Evolutionary conservation across 1,284 basidiomycete genomes (phyloP).

Genomic region (Pascua guehoae): DNA sequence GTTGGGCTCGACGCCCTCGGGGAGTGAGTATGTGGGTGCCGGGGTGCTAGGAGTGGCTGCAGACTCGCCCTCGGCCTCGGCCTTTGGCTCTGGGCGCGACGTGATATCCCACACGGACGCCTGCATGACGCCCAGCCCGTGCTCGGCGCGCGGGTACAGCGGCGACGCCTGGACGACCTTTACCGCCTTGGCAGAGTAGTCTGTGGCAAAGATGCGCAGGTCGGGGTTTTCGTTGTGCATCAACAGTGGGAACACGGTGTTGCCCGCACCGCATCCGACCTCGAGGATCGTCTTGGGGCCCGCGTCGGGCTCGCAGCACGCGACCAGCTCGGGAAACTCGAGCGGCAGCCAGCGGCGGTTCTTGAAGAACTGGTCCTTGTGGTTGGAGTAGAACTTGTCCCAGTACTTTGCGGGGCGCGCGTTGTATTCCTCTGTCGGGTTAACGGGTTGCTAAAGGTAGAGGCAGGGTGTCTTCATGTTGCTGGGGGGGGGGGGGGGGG

Average conservation of each 20-base stretch:
- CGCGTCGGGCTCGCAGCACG: slow-evolving; percentile 65
- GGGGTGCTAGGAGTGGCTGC: too few relatives aligned
- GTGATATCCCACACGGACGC: slow-evolving; percentile 91
- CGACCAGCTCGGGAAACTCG: slow-evolving; percentile 81
- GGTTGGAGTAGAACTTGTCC: slow-evolving; percentile 85
- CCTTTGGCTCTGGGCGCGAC: slow-evolving; percentile 44
- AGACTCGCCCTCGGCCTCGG: background rate
- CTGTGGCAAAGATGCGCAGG: slow-evolving; percentile 73
- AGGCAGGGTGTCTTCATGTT: slow-evolving; percentile 44
- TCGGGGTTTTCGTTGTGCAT: slow-evolving; percentile 75
- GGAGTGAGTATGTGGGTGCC: slow-evolving; percentile 52
- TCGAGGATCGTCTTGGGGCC: slow-evolving; percentile 72
- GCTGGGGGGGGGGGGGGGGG: slow-evolving; percentile 45
- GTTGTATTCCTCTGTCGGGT: slow-evolving; percentile 37
- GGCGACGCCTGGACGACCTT: slow-evolving; percentile 79
- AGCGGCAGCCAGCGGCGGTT: slow-evolving; percentile 90
- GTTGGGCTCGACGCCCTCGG: slow-evolving; percentile 60
- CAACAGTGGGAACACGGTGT: slow-evolving; percentile 86
- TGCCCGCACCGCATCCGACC: slow-evolving; percentile 88
- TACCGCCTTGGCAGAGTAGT: slow-evolving; percentile 86
- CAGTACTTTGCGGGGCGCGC: slow-evolving; percentile 54
- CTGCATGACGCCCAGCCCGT: slow-evolving; percentile 61
- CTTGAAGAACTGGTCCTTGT: slow-evolving; percentile 75
- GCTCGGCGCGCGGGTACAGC: slow-evolving; percentile 64
- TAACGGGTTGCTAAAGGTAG: slow-evolving; percentile 46